Percentiles rank a stretch among this genome's conserved stretches.
phyloP scores from a whole-genome alignment of 1,284 basidiomycete species.

The Rhodotorula sp. region DNA sequence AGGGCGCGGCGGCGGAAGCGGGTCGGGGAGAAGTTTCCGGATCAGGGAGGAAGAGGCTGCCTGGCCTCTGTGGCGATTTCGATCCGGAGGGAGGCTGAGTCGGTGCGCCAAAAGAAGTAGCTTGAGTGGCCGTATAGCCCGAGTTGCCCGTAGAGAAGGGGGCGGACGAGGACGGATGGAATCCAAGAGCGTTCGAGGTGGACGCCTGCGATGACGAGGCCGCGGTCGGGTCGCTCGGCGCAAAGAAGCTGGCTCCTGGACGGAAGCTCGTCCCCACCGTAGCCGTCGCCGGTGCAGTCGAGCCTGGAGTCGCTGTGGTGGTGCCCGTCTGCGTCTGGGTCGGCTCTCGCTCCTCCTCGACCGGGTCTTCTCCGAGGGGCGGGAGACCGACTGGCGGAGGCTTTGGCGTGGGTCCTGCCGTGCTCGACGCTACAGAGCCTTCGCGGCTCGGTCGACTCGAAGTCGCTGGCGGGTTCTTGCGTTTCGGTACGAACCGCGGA shows the following conservation, averaged over 20 bases:
- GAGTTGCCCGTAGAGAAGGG: background rate
- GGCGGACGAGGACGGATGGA: conserved; percentile 4
- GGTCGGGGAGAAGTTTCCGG: background rate
- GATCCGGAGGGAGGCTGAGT: background rate
- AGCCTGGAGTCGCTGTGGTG: background rate
- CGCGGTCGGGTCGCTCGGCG: conserved; percentile 6
- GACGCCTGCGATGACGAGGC: background rate
- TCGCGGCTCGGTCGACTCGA: conserved; percentile 40
- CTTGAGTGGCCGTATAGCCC: conserved; percentile 1
- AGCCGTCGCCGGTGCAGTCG: too few species aligned
- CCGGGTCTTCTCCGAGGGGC: conserved; percentile 8
- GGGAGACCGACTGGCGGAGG: background rate
- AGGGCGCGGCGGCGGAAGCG: background rate
- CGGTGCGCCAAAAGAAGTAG: conserved; percentile 8
- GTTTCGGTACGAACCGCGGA: conserved; percentile 79
- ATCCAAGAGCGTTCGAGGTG: background rate
- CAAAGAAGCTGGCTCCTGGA: conserved; percentile 1
- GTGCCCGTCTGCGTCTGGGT: too few species aligned
- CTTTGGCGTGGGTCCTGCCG: conserved; percentile 7
- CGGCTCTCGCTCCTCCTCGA: background rate
- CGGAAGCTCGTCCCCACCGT: background rate
- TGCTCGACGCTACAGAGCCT: conserved; percentile 25
- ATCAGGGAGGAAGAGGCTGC: background rate
- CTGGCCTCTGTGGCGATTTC: background rate
- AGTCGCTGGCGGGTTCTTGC: conserved; percentile 57